Evolutionary conservation across 2,329 filamentous ascomycete genomes (phyloP), one percentile per base, ranked within the genome.

Genomic region (Aureobasidium mangrovei): DNA sequence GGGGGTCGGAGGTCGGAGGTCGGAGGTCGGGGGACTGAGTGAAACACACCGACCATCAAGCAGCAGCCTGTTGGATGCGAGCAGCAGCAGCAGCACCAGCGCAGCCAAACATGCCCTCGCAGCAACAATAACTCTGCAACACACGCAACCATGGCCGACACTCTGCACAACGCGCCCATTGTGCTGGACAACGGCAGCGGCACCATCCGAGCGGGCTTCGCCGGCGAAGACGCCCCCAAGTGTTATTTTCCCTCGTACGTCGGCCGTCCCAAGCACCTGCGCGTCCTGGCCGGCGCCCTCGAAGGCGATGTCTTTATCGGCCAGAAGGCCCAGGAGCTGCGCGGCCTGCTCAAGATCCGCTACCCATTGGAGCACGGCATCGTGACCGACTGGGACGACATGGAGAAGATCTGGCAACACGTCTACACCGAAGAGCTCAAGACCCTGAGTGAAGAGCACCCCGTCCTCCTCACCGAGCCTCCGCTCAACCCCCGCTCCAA

Each of bases 371-470:
- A 97, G 74, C 93, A 98, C 70, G 93, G 93, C 63, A 94, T 98
- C 65, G 93, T 98, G 59, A 98, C 93, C 62, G 90, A 98, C 72
- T 98, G 93, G 93, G 93, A 97, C 68, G 93, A 98, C 68, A 98
- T 98, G 93, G 93, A 98, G 77, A 84, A 89, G 74, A 98, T 98
- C 73, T 98, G 93, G 93, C 88, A 94, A 65, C 93, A 95, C 67
- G 90, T 98, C 52, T 98, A 97, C 70, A 88, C 88, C 56, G 91
- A 96, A 67, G 93, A 94, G 60, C 72, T 98, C 64, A 97, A 96
- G 77, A 95, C 91, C 47, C 78, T 96, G 67, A 96, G 91, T 71
- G 93, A 98, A 79, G 93, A 98, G 85, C 93, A 98, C 71, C 93
- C 93, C 42, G 91, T 98, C 58, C 83, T 98, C 51, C 79, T 98